Base-by-base conservation (phyloP, 169 alveolate genomes). In the Eimeria brunetti region DNA sequence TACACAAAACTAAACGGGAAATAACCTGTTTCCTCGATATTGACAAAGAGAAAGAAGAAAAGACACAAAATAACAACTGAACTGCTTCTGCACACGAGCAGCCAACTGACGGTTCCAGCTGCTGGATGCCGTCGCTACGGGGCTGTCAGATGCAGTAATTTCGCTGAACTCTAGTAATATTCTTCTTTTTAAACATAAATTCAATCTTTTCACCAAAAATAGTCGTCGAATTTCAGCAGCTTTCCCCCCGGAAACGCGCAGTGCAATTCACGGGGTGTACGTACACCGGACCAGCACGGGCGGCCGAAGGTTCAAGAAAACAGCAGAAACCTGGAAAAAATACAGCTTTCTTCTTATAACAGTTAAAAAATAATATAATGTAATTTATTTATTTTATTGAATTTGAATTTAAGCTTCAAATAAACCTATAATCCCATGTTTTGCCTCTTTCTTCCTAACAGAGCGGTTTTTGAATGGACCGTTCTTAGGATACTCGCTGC, bases 211-310 rank as follows among this genome's bases (percentile, higher is more conserved):
- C 69, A 12, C 12, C 69, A 60, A 6, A 60, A 60, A n/a, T n/a
- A 60, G 20, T 16, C 1, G 20, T n/a, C 11, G 69, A 22, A 18
- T 16, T 60, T 60, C 20, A 14, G n/a, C 8, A 14, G 69, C 27
- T 6, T 60, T 60, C 20, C 69, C 30, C 20, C n/a, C 69, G 12
- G 20, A 22, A 60, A 6, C n/a, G 20, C 69, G 69, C 69, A n/a
- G 30, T 2, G 69, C 69, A 60, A 0, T 60, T 60, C 69, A 60
- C 69, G 9, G 69, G 69, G 30, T 60, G 69, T 60, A 7, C 69
- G 69, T 60, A 60, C 69, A 60, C 69, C 69, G 30, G 69, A 60
- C 69, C 69, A 60, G 20, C 69, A n/a, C n/a, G n/a, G n/a, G n/a
- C n/a, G n/a, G n/a, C n/a, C n/a, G n/a, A n/a, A n/a, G n/a, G n/a